Percentiles rank a stretch among this genome's conserved stretches.
Conservation (phyloP, 2,329 filamentous ascomycete genomes). For the Phaeosphaeriaceae sp. region DNA sequence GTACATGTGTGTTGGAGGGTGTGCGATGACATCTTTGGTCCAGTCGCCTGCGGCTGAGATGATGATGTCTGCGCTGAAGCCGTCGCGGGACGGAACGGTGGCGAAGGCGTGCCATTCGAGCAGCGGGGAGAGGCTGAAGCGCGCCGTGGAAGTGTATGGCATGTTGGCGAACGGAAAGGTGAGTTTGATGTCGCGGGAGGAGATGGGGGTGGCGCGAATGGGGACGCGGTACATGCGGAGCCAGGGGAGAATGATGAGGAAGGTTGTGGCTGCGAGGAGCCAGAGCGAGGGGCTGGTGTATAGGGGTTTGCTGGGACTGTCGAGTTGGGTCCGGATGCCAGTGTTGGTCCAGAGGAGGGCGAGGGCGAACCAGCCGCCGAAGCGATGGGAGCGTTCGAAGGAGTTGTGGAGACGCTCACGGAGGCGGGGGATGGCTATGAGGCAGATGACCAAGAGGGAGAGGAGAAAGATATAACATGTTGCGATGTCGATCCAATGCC, state of each 20-base stretch:
- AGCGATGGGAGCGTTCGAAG: conserved; percentile 46
- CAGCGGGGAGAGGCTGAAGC: conserved; percentile 26
- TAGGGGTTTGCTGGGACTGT: conserved; percentile 3
- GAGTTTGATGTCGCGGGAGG: conserved; percentile 73
- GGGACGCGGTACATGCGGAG: conserved; percentile 70
- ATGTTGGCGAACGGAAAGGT: conserved; percentile 51
- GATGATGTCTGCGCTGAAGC: conserved; percentile 25
- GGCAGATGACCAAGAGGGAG: conserved; percentile 31
- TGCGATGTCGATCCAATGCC: conserved; percentile 25
- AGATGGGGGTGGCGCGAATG: conserved; percentile 71
- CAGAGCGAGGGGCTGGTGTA: conserved; percentile 58
- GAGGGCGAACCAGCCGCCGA: conserved; percentile 41
- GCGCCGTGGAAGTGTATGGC: conserved; percentile 31
- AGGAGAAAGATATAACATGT: conserved; percentile 21
- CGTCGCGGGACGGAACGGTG: conserved; percentile 33
- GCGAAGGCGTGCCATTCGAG: conserved; percentile 49
- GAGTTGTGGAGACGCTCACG: conserved; percentile 39
- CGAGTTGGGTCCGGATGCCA: conserved; percentile 15
- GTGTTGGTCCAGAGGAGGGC: conserved; percentile 35
- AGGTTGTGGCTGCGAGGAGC: conserved; percentile 70
- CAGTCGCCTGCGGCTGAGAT: conserved; percentile 46
- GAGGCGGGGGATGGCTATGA: conserved; percentile 31
- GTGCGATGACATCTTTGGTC: conserved; percentile 27
- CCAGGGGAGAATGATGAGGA: conserved; percentile 76
- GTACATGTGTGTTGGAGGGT: conserved; percentile 21